phyloP scores from a whole-genome alignment of 1,139 yeast species.

The Magnusiomyces magnusii region DNA sequence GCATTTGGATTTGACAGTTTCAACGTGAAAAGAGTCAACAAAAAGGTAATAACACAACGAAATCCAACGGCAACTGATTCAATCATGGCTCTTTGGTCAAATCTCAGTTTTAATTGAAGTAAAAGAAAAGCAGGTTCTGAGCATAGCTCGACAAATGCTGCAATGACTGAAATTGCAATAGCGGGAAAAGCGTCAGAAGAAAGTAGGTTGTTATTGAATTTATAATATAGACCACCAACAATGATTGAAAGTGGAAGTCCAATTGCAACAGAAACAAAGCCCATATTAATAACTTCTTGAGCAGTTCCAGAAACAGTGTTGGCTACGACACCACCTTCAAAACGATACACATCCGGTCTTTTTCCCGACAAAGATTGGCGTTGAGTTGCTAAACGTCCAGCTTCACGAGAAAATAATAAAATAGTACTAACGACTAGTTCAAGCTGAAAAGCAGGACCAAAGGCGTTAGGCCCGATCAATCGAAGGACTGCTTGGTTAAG shows the following conservation, averaged over 20 bases:
- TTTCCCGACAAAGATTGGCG: slow-evolving; percentile 41
- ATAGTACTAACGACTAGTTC: slow-evolving; percentile 67
- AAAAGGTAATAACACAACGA: slow-evolving; percentile 58
- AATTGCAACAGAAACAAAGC: slow-evolving; percentile 53
- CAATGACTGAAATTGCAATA: slow-evolving; percentile 40
- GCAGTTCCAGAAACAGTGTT: slow-evolving; percentile 37
- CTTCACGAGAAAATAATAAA: slow-evolving; percentile 77
- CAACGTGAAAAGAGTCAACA: slow-evolving; percentile 31
- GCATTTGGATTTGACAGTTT: slow-evolving; percentile 4
- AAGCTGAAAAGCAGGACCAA: slow-evolving; percentile 74
- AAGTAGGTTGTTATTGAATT: slow-evolving; percentile 16
- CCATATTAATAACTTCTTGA: slow-evolving; percentile 60
- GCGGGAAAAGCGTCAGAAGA: slow-evolving; percentile 21
- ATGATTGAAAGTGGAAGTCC: slow-evolving; percentile 52
- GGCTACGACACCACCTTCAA: slow-evolving; percentile 36
- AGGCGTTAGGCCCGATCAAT: slow-evolving; percentile 63
- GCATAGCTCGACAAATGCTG: slow-evolving; percentile 56
- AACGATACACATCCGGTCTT: slow-evolving; percentile 32
- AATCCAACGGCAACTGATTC: slow-evolving; percentile 53
- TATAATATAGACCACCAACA: slow-evolving; percentile 30
- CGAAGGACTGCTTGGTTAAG: slow-evolving; percentile 71
- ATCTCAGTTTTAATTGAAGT: slow-evolving; percentile 61
- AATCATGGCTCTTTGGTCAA: slow-evolving; percentile 56
- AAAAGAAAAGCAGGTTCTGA: slow-evolving; percentile 73
- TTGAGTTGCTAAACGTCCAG: slow-evolving; percentile 67